Percentiles rank a stretch among this genome's conserved stretches.
These are phyloP conservation scores for Penicillium oxalicum DNA, from an alignment of 2,329 filamentous ascomycete species.

Conservation along the genomic window DNA sequence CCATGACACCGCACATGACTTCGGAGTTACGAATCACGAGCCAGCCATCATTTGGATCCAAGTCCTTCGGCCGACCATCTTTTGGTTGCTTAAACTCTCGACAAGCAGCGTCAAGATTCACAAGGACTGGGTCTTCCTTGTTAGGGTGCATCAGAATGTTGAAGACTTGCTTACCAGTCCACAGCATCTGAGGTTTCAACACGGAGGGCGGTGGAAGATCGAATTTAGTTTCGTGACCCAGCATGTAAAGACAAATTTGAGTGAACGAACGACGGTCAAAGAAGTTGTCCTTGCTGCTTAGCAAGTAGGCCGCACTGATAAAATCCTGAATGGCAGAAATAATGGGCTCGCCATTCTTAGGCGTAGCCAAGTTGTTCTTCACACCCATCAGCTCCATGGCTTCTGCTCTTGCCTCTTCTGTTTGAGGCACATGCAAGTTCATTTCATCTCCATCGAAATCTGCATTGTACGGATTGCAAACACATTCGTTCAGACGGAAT, in stretches of 20 bases:
- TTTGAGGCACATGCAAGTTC: slow-evolving; percentile 97
- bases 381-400: slow-evolving; percentile 97
- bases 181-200: slow-evolving; percentile 75
- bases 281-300: slow-evolving; percentile 90
- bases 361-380: slow-evolving; percentile 90
- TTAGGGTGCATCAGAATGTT: slow-evolving; percentile 88
- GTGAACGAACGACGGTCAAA: slow-evolving; percentile 84
- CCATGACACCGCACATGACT: slow-evolving; percentile 95
- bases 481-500: slow-evolving; percentile 95
- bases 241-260: slow-evolving; percentile 90
- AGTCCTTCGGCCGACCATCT: slow-evolving; percentile 43
- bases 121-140: slow-evolving; percentile 68
- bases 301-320: slow-evolving; percentile 86
- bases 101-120: slow-evolving; percentile 92
- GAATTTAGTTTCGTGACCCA: slow-evolving; percentile 68
- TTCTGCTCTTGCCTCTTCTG: slow-evolving; percentile 90
- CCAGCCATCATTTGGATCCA: slow-evolving; percentile 84
- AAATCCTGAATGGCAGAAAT: slow-evolving; percentile 99
- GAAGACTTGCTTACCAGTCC: slow-evolving; percentile 97
- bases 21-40: slow-evolving; percentile 93
- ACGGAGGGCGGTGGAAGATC: slow-evolving; percentile 84
- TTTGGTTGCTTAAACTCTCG: slow-evolving; percentile 57
- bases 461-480: slow-evolving; percentile 95
- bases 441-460: slow-evolving; percentile 99
- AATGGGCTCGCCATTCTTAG: slow-evolving; percentile 95